Evolutionary conservation across 2,329 filamentous ascomycete genomes (phyloP), one percentile per base, ranked within the genome.

Genomic region (Hypoxylon sp.): DNA sequence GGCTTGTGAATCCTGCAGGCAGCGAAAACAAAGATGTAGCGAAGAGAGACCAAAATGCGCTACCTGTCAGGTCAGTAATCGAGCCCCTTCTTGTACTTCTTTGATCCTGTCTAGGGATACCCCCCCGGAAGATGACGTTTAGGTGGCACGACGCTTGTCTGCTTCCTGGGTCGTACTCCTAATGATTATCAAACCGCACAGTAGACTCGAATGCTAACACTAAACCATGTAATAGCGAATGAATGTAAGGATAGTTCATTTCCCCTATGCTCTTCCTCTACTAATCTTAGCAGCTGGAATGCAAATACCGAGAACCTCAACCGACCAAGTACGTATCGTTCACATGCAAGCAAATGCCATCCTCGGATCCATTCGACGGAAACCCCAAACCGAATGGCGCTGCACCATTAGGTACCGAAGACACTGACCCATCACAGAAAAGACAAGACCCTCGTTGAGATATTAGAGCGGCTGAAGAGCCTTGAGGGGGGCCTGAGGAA

Each of bases 21-120:
- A 67, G 40, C 80, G 83, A 59, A 87, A 87, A 68, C 82, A 84
- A 59, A 83, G 79, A 72, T 87, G 84, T 68, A 82, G 86, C 65
- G 83, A 87, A 65, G 73, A 77, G 62, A 73, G 82, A 46, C 83
- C 83, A 12, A 83, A 81, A 67, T 87, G 84, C 65, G 73, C 79
- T 47, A 78, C 80, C 11, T 87, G 83, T 66, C 59, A 61, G 53
- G 55, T 58, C 37, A 58, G 55, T 58, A 47, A 45, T 44, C 41
- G 35, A 54, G 41, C n/a, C 31, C 36, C 31, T 49, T 30, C 30
- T 41, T 23, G 30, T 46, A 30, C 37, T 40, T 32, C 21, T 30
- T 36, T 21, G 32, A 20, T 15, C 15, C 35, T 38, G 11, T 27
- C 21, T 16, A n/a, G 47, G 19, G 23, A 23, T 27, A 27, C 17